Evolutionary conservation across 2,329 filamentous ascomycete species (phyloP), one percentile per base, ranked within the genome.

Genomic region (Drechslerella dactyloides): DNA sequence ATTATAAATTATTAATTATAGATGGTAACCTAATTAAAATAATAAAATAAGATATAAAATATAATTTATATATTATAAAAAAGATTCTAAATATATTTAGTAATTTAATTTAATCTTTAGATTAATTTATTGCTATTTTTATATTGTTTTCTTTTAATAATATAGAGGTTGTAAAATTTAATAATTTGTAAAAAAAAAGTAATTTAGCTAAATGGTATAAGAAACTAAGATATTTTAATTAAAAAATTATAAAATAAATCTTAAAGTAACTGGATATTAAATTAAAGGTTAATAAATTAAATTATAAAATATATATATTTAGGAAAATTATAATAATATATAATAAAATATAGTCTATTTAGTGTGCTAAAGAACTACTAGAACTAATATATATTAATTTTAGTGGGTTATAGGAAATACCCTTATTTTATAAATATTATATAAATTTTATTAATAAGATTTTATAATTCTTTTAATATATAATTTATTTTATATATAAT

Each of bases 361-460:
- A 54, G n/a, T 21, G 8, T 54, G 8, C 23, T 23, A 23, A 23
- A 21, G 30, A 23, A 23, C 8, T 23, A 52, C 23, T 23, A 53
- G 15, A 30, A 60, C 21, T 52, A 23, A 60, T 19, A 52, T 54
- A 17, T 52, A 52, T 60, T 60, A 23, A 54, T 60, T 21, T n/a
- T 55, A 50, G 10, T 24, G 17, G 11, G n/a, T 52, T 30, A 24
- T 52, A 24, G 23, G 53, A 17, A 17, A 19, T 52, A 54, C 15
- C 10, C 5, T 60, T 24, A 54, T 21, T 48, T 52, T 15, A 23
- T 60, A 60, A 19, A 60, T 23, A 53, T 21, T 30, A n/a, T 52
- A 52, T 24, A 24, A 23, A 53, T 53, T 23, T n/a, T 55, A 52
- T 19, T 17, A 52, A 30, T n/a, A 23, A n/a, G 19, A 17, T 21